Evolutionary conservation across 306 rosid species (phyloP).

Genomic region (Carpinus fangiana): DNA sequence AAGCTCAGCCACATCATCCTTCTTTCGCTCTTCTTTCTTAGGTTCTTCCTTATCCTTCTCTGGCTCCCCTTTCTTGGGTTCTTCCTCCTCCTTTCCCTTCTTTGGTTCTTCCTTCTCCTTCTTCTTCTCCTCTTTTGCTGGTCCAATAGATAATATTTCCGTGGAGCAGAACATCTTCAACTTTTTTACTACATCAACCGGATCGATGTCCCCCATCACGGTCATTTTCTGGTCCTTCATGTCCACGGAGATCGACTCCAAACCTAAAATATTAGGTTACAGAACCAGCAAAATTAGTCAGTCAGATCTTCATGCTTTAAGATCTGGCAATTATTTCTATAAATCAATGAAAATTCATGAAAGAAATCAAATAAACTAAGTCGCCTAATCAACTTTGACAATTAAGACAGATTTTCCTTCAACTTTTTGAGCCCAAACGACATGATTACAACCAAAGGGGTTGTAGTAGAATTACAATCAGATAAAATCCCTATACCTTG

Average conservation of each 20-base stretch:
- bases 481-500: slow-evolving; percentile 36
- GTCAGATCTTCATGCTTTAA: background rate
- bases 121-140: slow-evolving; percentile 40
- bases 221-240: slow-evolving; percentile 71
- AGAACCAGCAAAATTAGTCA: background rate
- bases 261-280: slow-evolving; percentile 41
- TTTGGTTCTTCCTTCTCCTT: too few species aligned
- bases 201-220: slow-evolving; percentile 63
- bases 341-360: background rate
- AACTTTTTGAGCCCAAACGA: too few species aligned
- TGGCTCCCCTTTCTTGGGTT: too few species aligned
- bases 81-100: too few species aligned
- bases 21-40: too few species aligned
- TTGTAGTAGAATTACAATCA: background rate
- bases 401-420: too few species aligned
- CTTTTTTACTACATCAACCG: slow-evolving; percentile 50
- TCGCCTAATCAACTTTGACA: too few species aligned
- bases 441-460: background rate
- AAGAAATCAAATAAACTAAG: background rate
- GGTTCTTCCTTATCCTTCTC: too few species aligned
- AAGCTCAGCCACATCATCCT: too few species aligned
- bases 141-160: slow-evolving; percentile 68
- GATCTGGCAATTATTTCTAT: background rate
- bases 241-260: slow-evolving; percentile 64
- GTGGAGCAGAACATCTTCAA: slow-evolving; percentile 53